Evolutionary conservation across 225 moss, liverwort and hornwort species (phyloP), one percentile per base, ranked within the genome.

Genomic region (Physcomitrellopsis africana): DNA sequence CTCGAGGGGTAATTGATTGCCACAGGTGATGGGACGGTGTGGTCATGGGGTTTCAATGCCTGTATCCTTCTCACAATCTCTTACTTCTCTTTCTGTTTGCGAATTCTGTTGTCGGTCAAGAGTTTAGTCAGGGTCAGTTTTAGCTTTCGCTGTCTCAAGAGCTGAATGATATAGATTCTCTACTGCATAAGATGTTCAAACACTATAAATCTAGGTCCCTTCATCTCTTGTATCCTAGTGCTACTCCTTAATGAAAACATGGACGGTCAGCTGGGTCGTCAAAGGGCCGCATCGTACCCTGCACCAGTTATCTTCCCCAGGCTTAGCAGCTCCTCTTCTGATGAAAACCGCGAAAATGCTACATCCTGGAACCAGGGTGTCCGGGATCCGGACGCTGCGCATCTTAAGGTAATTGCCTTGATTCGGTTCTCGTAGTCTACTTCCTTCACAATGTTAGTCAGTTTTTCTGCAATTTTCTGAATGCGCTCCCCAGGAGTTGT

Each of bases 251-350:
- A 89, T 78, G 80, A 82, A 82, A 81, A 87, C 84, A 89, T 85
- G 86, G 89, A 89, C 82, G 89, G 89, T 85, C 89, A 89, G 89
- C 81, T 89, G 81, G 89, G 89, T 76, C 89, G 86, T 78, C 84
- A 83, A 73, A 76, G 69, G 51, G 86, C 78, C 73, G 86, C 89
- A 47, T 89, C 89, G 37, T 80, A 80, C 49, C 89, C 89, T 60
- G 80, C 84, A 51, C 87, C 82, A 26, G 53, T 89, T 54, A 10
- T 51, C 22, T 88, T 88, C 48, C n/a, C 82, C 47, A 43, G 18
- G 66, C 3, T 73, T 18, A 67, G 76, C 57, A 48, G 64, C 27
- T 70, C 54, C 1, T 73, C 81, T 41, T 70, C 56, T 0, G 85
- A 82, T 15, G 85, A 85, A 3, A 65, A 13, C 46, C 69, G 82